These are phyloP conservation scores for Melastoma malabathricum DNA, from an alignment of 345 rosid genomes.

Conservation along the genomic window DNA sequence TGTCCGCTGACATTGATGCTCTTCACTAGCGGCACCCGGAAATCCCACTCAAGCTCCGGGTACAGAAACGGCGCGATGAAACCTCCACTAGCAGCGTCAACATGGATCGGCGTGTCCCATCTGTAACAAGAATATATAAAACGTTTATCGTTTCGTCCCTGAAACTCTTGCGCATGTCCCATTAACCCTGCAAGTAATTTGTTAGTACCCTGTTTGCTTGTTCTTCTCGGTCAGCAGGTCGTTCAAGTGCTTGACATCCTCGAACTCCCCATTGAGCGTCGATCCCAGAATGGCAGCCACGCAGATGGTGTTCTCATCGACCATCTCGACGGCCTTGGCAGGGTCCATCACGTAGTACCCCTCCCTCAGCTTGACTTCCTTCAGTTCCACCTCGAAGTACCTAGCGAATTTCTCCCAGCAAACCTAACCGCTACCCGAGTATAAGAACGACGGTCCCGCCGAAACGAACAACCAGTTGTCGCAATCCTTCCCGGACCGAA, in stretches of 20 bases:
- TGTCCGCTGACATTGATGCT: conserved; percentile 52
- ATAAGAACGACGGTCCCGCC: too few species aligned
- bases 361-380: conserved; percentile 36
- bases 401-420: conserved; percentile 54
- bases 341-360: conserved; percentile 50
- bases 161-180: too few species aligned
- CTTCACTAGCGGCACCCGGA: conserved; percentile 43
- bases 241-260: conserved; percentile 35
- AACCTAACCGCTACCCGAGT: conserved; percentile 10
- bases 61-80: conserved; percentile 42
- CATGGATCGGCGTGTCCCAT: conserved; percentile 54
- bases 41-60: conserved; percentile 55
- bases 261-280: conserved; percentile 43
- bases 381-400: conserved; percentile 43
- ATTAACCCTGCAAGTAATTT: too few species aligned
- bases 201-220: conserved; percentile 20
- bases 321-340: conserved; percentile 32
- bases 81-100: conserved; percentile 54
- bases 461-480: neutral
- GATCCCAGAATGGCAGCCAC: conserved; percentile 46
- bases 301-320: conserved; percentile 44
- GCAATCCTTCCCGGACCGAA: neutral
- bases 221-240: conserved; percentile 24
- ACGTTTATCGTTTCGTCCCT: too few species aligned
- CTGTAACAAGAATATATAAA: conserved; percentile 5